phyloP scores from a whole-genome alignment of 129 eudicot species.

The Chrysanthemum lavandulifolium region DNA sequence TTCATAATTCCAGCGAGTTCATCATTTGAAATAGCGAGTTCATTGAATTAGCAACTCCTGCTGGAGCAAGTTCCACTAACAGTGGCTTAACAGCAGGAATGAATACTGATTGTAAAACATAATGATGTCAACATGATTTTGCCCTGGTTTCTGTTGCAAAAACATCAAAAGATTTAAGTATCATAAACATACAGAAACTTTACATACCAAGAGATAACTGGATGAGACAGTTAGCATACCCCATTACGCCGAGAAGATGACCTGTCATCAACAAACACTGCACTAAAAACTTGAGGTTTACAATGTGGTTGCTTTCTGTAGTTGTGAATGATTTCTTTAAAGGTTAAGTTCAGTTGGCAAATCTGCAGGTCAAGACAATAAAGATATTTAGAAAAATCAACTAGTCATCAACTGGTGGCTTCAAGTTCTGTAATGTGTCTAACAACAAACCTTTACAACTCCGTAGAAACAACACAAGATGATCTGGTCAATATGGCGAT shows the following conservation, averaged over 20 bases:
- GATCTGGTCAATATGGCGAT: conserved; percentile 92
- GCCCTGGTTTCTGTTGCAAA: conserved; percentile 69
- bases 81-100: conserved; percentile 83
- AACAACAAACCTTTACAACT: conserved; percentile 86
- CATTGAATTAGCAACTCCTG: conserved; percentile 32
- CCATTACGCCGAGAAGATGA: conserved; percentile 53
- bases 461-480: conserved; percentile 94
- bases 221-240: conserved; percentile 31
- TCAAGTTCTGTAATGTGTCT: conserved; percentile 7
- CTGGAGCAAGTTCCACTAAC: conserved; percentile 73
- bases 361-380: conserved; percentile 55
- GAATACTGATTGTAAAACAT: conserved; percentile 85
- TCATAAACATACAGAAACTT: neutral
- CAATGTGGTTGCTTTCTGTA: conserved; percentile 92
- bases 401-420: conserved; percentile 11
- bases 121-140: conserved; percentile 88
- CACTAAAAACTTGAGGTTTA: conserved; percentile 90
- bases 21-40: no score
- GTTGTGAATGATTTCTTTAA: conserved; percentile 78
- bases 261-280: conserved; percentile 81
- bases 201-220: neutral
- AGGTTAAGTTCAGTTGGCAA: conserved; percentile 77
- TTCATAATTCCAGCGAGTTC: no score
- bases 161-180: conserved; percentile 6
- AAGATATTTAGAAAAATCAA: neutral